Evolutionary conservation across 2,329 filamentous ascomycete species (phyloP), one percentile per base, ranked within the genome.

Genomic region (Malbranchea zuffiana): DNA sequence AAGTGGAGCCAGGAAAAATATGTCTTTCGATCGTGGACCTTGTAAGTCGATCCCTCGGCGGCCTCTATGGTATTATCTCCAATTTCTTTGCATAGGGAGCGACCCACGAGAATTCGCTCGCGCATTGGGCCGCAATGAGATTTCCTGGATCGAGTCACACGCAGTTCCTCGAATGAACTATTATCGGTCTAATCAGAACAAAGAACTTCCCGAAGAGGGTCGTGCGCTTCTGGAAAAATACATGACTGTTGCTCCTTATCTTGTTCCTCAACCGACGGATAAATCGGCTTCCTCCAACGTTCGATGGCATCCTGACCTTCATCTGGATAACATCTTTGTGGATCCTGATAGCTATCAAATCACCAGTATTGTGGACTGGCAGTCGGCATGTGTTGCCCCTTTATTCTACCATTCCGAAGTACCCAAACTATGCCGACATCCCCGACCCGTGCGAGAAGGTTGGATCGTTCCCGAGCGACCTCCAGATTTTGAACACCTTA

Each of bases 381-480:
- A 33, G 32, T 47, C 40, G 6, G 42, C 47, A 3, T 37, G 28
- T 15, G 44, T 51, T 8, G 43, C 49, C 1, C 50, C 50, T 4
- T 20, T 54, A 2, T 56, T 56, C 33, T 54, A 54, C 37, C 49
- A 55, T 30, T 49, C 46, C 15, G 21, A 30, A 12, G 37, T 59
- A 25, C 55, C 56, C 10, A 46, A 47, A 37, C 44, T 58, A 44
- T 56, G 48, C 27, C 25, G 50, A 40, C 49, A 57, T 43, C 30
- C 36, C 41, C 37, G 51, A 2, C 47, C 42, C 28, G 47, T 60
- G 16, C 44, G 42, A 18, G 50, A 55, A 40, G 54, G 49, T 26
- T 57, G 51, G 54, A 41, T 45, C 13, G 40, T 59, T 4, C 54
- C 54, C 6, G 31, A 43, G 38, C 32, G 51, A 31, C 55, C 56